A percentile compares a stretch with the other conserved stretches of the same genome.
Conservation (phyloP, 768 basidiomycete species). For the Russula olivacea region DNA sequence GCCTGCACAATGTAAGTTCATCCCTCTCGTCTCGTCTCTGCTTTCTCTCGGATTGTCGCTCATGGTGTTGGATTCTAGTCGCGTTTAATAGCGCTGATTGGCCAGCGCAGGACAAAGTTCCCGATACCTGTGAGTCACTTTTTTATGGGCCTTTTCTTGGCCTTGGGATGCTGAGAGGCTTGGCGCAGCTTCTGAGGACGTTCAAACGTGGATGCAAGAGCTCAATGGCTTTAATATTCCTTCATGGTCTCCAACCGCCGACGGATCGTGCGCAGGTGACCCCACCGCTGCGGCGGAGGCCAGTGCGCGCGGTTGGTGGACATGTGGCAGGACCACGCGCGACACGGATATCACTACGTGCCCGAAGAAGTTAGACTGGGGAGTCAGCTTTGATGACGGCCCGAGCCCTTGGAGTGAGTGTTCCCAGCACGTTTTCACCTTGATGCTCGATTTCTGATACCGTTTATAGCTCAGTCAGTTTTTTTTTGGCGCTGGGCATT, state of each 20-base stretch:
- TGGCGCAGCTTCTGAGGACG: conserved; percentile 49
- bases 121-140: conserved; percentile 46
- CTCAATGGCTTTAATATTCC: conserved; percentile 69
- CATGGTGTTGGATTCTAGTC: conserved; percentile 32
- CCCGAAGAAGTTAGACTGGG: conserved; percentile 67
- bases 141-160: not conserved
- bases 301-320: conserved; percentile 81
- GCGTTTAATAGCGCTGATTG: conserved; percentile 45
- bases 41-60: not conserved
- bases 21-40: not conserved
- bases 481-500: not conserved
- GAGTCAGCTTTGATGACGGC: conserved; percentile 84
- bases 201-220: conserved; percentile 71
- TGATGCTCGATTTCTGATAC: not conserved
- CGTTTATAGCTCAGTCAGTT: conserved; percentile 45
- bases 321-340: conserved; percentile 70
- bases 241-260: conserved; percentile 49
- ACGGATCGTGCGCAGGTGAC: conserved; percentile 65
- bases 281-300: conserved; percentile 51
- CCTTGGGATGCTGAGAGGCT: not conserved
- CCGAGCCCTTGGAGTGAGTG: conserved; percentile 74
- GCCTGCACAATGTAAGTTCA: conserved; percentile 53
- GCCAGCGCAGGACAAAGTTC: conserved; percentile 58
- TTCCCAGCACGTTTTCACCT: not conserved
- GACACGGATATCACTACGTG: conserved; percentile 57